These are phyloP conservation scores for Furcasterigmium sp. DNA, from an alignment of 2,329 filamentous ascomycete species.

Conservation along the genomic window DNA sequence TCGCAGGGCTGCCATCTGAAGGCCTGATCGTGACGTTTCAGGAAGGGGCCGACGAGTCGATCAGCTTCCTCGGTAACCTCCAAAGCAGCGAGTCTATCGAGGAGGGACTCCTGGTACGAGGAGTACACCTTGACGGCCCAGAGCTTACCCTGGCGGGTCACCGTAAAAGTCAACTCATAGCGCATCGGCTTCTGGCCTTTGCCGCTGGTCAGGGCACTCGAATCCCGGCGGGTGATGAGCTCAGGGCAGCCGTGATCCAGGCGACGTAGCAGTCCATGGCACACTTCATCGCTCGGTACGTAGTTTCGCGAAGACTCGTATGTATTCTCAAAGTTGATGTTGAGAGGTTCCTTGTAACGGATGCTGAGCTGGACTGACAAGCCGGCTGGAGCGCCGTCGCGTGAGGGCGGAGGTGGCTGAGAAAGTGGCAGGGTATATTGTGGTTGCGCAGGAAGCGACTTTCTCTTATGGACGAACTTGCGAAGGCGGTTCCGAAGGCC, in stretches of 20 bases:
- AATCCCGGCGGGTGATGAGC: conserved; percentile 48
- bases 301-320: conserved; percentile 42
- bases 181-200: conserved; percentile 36
- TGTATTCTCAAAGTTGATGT: conserved; percentile 35
- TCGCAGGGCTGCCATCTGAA: conserved; percentile 40
- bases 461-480: neutral
- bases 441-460: neutral
- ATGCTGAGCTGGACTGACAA: conserved; percentile 39
- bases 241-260: conserved; percentile 47
- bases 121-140: conserved; percentile 39
- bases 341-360: conserved; percentile 38
- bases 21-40: conserved; percentile 42
- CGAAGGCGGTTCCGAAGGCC: neutral
- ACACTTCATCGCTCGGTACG: conserved; percentile 38
- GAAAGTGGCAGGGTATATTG: neutral
- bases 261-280: conserved; percentile 41
- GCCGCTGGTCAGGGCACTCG: conserved; percentile 34
- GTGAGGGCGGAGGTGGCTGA: neutral
- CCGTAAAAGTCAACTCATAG: conserved; percentile 43
- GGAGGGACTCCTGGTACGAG: conserved; percentile 43
- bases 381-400: conserved; percentile 1
- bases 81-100: conserved; percentile 37
- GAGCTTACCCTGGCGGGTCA: conserved; percentile 32
- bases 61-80: conserved; percentile 44
- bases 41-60: conserved; percentile 44